Evolutionary conservation across 2,329 filamentous ascomycete genomes (phyloP).

Genomic region (Uncinocarpus reesii): DNA sequence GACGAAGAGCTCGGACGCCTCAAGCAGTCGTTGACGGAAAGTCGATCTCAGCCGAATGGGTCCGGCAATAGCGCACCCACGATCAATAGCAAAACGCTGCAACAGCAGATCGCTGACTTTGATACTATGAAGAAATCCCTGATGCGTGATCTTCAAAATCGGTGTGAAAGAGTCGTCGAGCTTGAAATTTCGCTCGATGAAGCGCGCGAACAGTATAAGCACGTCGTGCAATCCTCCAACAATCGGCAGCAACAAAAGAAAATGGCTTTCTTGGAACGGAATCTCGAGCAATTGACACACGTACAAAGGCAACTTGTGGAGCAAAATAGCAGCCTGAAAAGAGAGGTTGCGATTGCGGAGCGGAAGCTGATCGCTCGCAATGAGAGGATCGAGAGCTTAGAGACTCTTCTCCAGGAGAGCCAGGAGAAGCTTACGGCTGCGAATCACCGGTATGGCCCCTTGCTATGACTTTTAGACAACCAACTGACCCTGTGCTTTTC

Average conservation of each 20-base stretch:
- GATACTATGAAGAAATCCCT: constrained; percentile 99
- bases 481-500: constrained; percentile 14
- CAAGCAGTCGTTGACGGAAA: constrained; percentile 60
- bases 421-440: constrained; percentile 97
- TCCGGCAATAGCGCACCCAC: constrained; percentile 50
- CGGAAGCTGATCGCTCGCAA: constrained; percentile 93
- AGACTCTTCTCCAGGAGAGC: constrained; percentile 85
- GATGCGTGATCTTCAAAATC: constrained; percentile 97
- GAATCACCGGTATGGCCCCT: constrained; percentile 72
- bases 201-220: constrained; percentile 98
- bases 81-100: constrained; percentile 77
- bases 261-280: constrained; percentile 98
- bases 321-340: constrained; percentile 94
- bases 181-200: constrained; percentile 96
- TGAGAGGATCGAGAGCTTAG: constrained; percentile 89
- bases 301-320: constrained; percentile 96
- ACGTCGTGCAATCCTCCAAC: constrained; percentile 90
- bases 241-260: constrained; percentile 99
- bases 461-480: neutral
- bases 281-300: constrained; percentile 92
- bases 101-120: constrained; percentile 97
- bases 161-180: constrained; percentile 95
- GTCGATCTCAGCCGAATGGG: constrained; percentile 46
- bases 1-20: constrained; percentile 72
- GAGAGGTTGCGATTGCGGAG: constrained; percentile 97